Percentiles rank a stretch among this genome's conserved stretches.
phyloP scores from a whole-genome alignment of 139 green algal genomes.

The Trebouxia sp. region DNA sequence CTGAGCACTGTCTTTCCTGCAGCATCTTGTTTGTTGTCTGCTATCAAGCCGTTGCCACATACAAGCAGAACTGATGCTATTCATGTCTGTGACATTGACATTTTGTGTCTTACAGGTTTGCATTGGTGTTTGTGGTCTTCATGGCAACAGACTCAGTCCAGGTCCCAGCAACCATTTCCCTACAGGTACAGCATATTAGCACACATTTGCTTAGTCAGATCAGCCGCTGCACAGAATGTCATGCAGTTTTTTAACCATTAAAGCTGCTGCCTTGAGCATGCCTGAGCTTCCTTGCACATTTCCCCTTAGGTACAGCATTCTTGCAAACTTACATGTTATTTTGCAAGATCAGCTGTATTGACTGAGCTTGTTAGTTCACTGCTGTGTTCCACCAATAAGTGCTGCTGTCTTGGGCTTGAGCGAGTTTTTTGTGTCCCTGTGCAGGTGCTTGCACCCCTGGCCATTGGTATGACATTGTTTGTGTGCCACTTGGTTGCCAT shows the following conservation, averaged over 20 bases:
- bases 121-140: constrained; percentile 30
- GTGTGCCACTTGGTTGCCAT: constrained; percentile 35
- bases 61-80: not conserved
- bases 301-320: too few relatives aligned
- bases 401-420: not conserved
- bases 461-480: constrained; percentile 40
- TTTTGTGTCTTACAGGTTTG: not conserved
- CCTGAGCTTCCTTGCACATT: too few relatives aligned
- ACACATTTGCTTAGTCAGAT: not conserved
- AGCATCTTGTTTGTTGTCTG: too few relatives aligned
- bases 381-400: too few relatives aligned
- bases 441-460: constrained; percentile 38
- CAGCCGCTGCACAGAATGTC: not conserved
- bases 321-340: not conserved
- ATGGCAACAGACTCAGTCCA: constrained; percentile 32
- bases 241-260: too few relatives aligned
- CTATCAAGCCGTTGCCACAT: not conserved
- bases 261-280: too few relatives aligned
- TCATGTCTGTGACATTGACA: not conserved
- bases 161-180: not conserved
- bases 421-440: not conserved
- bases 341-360: not conserved
- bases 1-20: too few relatives aligned
- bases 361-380: not conserved
- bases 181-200: constrained; percentile 15